Conservation (phyloP, 176 grass and related monocot species). For the Eragrostis nindensis region DNA sequence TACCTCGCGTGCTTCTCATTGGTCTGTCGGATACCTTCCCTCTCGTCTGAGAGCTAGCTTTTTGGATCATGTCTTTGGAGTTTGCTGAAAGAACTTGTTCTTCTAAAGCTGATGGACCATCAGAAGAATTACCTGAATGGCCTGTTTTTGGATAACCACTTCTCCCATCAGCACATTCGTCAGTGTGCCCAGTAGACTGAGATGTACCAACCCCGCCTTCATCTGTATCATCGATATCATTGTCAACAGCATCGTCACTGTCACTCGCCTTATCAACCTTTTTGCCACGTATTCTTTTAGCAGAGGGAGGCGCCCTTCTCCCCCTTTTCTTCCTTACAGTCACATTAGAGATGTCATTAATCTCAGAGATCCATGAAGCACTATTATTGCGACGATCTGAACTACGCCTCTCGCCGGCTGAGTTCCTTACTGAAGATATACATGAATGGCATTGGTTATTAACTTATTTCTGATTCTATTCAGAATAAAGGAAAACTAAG, state of each 20-base stretch:
- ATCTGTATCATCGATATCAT: slow-evolving; percentile 40
- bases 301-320: slow-evolving; percentile 35
- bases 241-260: slow-evolving; percentile 38
- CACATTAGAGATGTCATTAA: slow-evolving; percentile 38
- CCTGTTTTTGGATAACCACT: slow-evolving; percentile 24
- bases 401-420: slow-evolving; percentile 10
- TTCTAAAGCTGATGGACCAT: slow-evolving; percentile 32
- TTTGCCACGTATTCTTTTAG: slow-evolving; percentile 33
- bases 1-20: slow-evolving; percentile 24
- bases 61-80: slow-evolving; percentile 15
- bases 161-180: slow-evolving; percentile 16
- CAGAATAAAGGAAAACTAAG: not conserved
- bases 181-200: slow-evolving; percentile 22
- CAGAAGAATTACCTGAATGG: slow-evolving; percentile 16
- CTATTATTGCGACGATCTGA: slow-evolving; percentile 17
- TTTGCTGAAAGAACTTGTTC: slow-evolving; percentile 33
- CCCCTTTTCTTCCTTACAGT: slow-evolving; percentile 53
- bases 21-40: slow-evolving; percentile 1
- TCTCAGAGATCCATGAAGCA: slow-evolving; percentile 41
- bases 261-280: slow-evolving; percentile 41
- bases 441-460: not conserved
- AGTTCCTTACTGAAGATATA: slow-evolving; percentile 30
- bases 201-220: slow-evolving; percentile 23
- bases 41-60: slow-evolving; percentile 19
- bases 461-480: slow-evolving; percentile 32